These are phyloP conservation scores for Rhinocladiella similis DNA, from an alignment of 2,329 filamentous ascomycete species.

Conservation along the genomic window DNA sequence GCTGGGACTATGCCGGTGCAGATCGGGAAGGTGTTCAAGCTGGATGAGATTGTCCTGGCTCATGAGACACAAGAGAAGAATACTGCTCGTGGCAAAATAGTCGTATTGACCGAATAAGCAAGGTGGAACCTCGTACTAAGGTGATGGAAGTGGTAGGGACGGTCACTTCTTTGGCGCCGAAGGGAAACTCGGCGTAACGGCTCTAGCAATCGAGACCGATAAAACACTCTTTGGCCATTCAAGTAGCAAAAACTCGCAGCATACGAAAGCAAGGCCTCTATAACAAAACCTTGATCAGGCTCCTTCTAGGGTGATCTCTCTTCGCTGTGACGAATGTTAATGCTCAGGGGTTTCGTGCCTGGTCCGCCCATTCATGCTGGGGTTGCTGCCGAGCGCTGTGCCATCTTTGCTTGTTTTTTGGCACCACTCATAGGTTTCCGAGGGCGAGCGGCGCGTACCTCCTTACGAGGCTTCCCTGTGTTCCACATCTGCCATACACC, in stretches of 20 bases:
- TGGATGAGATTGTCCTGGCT: conserved; percentile 49
- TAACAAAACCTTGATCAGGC: not conserved
- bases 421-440: conserved; percentile 23
- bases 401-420: conserved; percentile 20
- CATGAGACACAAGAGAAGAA: conserved; percentile 49
- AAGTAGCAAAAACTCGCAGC: not conserved
- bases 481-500: conserved; percentile 23
- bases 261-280: not conserved
- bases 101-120: conserved; percentile 35
- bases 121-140: not conserved
- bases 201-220: not conserved
- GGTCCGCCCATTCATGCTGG: not conserved
- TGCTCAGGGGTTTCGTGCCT: not conserved
- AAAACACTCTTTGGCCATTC: not conserved
- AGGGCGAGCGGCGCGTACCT: conserved; percentile 15
- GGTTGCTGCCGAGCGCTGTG: not conserved
- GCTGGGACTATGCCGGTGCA: conserved; percentile 42
- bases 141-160: not conserved
- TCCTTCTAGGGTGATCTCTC: not conserved
- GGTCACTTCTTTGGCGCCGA: not conserved
- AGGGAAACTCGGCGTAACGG: not conserved
- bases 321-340: not conserved
- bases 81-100: conserved; percentile 47
- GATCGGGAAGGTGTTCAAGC: conserved; percentile 44
- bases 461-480: conserved; percentile 11